Base-by-base conservation (phyloP, 768 basidiomycete species). In the Termitomyces eurrhizus region DNA sequence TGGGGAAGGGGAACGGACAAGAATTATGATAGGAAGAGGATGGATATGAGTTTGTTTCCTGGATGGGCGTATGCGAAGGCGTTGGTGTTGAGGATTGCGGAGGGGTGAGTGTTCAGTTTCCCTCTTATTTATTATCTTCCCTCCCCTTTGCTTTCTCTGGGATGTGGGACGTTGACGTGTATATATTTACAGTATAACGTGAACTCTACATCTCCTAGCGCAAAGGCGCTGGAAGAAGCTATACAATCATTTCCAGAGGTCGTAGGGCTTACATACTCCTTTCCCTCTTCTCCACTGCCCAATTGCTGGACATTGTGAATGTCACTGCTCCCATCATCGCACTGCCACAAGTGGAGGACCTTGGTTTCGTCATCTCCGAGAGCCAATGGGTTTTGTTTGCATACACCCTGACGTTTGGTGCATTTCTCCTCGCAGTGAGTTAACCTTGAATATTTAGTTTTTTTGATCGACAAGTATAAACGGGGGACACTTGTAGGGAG, bases 241-340 rank as follows among this genome's bases (percentile, higher is more conserved):
- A 82, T 95, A 11, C 68, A 80, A 7, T 80, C 81, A 0, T 98
- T 92, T 72, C 96, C 96, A 0, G 85, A 89, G 1, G 79, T 96
- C 2, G 82, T 95, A 42, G 39, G 8, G 53, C 39, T 3, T 54
- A 54, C 21, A 11, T 29, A 11, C 59, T 65, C 21, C 60, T 80
- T 7, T 48, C 61, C 7, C 53, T 75, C 14, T 74, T 79, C 49
- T 78, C 74, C 37, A 67, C 69, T 18, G 72, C 75, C 7, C 74
- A 76, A 53, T 72, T 76, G 53, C 60, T 79, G 60, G 80, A 80
- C n/a, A 62, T 72, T 13, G 74, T 80, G 64, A 76, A 75, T 59
- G 75, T 74, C 56, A 69, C 75, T n/a, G 70, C 73, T 26, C 69
- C 75, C 7, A 70, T 74, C 35, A 67, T 76, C 1, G 74, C 72